Percentiles rank a stretch among this genome's conserved stretches.
These are phyloP conservation scores for Marasmius tenuissimus DNA, from an alignment of 1,284 basidiomycete genomes.

Conservation along the genomic window DNA sequence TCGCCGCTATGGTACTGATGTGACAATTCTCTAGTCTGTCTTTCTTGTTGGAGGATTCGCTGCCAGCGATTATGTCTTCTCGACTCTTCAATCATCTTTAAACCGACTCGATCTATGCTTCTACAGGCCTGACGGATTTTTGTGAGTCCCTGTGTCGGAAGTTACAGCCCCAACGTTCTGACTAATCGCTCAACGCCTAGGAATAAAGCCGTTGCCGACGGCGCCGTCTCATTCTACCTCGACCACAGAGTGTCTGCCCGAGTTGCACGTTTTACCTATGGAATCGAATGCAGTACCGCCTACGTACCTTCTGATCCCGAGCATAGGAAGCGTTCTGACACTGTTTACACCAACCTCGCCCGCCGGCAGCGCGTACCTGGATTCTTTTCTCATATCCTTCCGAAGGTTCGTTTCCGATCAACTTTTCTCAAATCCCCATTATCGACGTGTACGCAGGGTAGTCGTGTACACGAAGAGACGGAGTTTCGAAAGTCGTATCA, in stretches of 20 bases:
- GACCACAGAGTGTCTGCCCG: slow-evolving; percentile 48
- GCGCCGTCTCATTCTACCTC: slow-evolving; percentile 50
- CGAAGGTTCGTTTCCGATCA: slow-evolving; percentile 19
- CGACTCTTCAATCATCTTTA: slow-evolving; percentile 33
- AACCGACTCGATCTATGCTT: slow-evolving; percentile 26
- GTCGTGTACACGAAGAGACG: neutral
- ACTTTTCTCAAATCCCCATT: neutral
- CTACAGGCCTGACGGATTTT: slow-evolving; percentile 38
- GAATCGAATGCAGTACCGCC: slow-evolving; percentile 26
- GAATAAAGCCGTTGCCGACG: slow-evolving; percentile 57
- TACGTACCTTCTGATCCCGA: slow-evolving; percentile 32
- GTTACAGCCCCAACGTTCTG: neutral
- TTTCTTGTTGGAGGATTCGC: slow-evolving; percentile 49
- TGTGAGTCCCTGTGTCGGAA: slow-evolving; percentile 27
- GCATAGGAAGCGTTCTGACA: slow-evolving; percentile 30
- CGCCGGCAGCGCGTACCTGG: slow-evolving; percentile 25
- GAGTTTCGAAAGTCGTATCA: slow-evolving; percentile 10
- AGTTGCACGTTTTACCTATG: slow-evolving; percentile 45
- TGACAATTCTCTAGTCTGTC: slow-evolving; percentile 26
- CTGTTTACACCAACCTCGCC: slow-evolving; percentile 17
- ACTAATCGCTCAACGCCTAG: neutral
- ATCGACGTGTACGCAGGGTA: neutral
- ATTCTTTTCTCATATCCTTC: slow-evolving; percentile 30
- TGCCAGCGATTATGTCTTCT: slow-evolving; percentile 49
- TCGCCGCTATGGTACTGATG: neutral